Evolutionary conservation across 2,329 filamentous ascomycete species (phyloP).

Genomic region (Pseudocercospora fijiensis): DNA sequence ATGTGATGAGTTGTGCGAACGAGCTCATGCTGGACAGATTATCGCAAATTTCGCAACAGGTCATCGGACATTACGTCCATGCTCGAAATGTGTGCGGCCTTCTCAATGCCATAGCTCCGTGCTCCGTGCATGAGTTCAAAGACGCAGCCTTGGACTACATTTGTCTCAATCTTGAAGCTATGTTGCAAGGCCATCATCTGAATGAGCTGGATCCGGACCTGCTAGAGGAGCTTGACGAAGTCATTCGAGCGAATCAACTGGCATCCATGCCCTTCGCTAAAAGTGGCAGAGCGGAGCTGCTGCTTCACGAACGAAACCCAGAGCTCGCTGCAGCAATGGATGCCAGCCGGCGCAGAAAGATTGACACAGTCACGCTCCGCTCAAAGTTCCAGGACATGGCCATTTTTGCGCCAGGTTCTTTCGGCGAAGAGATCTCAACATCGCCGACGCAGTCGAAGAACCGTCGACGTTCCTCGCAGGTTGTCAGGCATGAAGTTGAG

Average conservation of each 20-base stretch:
- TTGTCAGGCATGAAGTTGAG: constrained; percentile 44
- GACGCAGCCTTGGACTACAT: constrained; percentile 86
- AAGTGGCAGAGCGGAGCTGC: constrained; percentile 67
- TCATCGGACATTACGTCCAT: constrained; percentile 80
- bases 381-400: constrained; percentile 65
- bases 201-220: constrained; percentile 83
- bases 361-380: constrained; percentile 74
- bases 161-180: constrained; percentile 83
- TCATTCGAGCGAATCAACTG: constrained; percentile 80
- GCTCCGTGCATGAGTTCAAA: constrained; percentile 81
- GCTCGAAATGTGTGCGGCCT: constrained; percentile 82
- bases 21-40: constrained; percentile 93
- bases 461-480: constrained; percentile 44
- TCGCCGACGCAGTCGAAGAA: constrained; percentile 50
- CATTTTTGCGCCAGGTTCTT: constrained; percentile 58
- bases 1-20: constrained; percentile 85
- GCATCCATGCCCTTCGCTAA: constrained; percentile 73
- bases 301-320: constrained; percentile 65
- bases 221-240: constrained; percentile 73
- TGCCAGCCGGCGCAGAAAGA: constrained; percentile 65
- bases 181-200: constrained; percentile 83
- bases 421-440: constrained; percentile 59
- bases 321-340: constrained; percentile 64
- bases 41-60: constrained; percentile 81
- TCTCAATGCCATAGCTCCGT: constrained; percentile 82